phyloP scores from a whole-genome alignment of 2,329 filamentous ascomycete species.

The Neonectria hederae region DNA sequence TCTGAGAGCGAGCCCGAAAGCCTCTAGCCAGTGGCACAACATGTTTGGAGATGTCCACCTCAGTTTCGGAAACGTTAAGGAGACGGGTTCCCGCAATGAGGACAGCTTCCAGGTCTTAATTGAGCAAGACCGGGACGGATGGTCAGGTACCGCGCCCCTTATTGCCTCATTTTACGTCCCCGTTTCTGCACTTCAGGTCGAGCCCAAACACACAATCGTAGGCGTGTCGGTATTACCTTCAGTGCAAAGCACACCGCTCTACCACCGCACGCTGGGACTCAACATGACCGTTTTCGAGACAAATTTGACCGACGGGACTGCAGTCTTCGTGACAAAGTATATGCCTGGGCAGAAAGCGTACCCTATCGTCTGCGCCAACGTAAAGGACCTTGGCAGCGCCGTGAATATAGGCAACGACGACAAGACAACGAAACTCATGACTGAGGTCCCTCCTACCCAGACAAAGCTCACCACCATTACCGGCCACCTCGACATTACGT shows the following conservation, averaged over 20 bases:
- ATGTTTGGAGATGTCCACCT: slow-evolving; percentile 54
- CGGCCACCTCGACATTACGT: slow-evolving; percentile 51
- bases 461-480: slow-evolving; percentile 49
- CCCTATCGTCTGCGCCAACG: slow-evolving; percentile 38
- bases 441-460: slow-evolving; percentile 44
- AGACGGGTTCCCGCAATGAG: slow-evolving; percentile 34
- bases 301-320: slow-evolving; percentile 38
- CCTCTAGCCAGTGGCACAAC: slow-evolving; percentile 45
- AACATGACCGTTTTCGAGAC: slow-evolving; percentile 47
- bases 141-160: slow-evolving; percentile 51
- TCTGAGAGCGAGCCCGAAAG: slow-evolving; percentile 37
- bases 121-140: slow-evolving; percentile 48
- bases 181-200: slow-evolving; percentile 46
- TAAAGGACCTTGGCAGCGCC: slow-evolving; percentile 33
- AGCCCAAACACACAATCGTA: slow-evolving; percentile 45
- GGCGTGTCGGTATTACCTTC: slow-evolving; percentile 46
- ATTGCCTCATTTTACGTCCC: slow-evolving; percentile 55
- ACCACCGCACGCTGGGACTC: slow-evolving; percentile 38
- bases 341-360: slow-evolving; percentile 48
- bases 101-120: slow-evolving; percentile 48
- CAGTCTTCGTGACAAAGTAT: slow-evolving; percentile 51
- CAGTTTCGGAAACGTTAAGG: slow-evolving; percentile 50
- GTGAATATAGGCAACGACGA: slow-evolving; percentile 32
- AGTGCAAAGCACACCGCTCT: slow-evolving; percentile 35
- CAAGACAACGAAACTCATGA: slow-evolving; percentile 39